phyloP scores from a whole-genome alignment of 257 asterid species.

The Nicotiana benthamiana region DNA sequence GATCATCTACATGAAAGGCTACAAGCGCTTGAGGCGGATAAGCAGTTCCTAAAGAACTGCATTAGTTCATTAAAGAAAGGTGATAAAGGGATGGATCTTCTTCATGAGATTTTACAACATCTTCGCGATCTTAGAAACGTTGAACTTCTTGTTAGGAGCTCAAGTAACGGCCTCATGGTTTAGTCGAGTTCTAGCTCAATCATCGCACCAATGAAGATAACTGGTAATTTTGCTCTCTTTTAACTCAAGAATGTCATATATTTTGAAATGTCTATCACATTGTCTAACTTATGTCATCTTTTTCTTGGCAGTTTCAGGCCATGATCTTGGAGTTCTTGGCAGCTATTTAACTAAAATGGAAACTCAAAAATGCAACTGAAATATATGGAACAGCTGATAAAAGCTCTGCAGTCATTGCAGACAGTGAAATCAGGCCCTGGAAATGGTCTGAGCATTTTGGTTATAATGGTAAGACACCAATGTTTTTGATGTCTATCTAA shows the following conservation, averaged over 20 bases:
- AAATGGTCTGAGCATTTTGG: conserved; percentile 27
- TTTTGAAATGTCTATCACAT: background rate
- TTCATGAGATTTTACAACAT: conserved; percentile 87
- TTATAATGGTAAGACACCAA: conserved; percentile 37
- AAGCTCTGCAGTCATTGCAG: background rate
- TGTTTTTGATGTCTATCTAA: conserved; percentile 27
- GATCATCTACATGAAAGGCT: conserved; percentile 79
- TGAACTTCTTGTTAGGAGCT: conserved; percentile 59
- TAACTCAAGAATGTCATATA: background rate
- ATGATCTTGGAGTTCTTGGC: conserved; percentile 11
- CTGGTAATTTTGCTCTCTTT: conserved; percentile 16
- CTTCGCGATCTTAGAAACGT: conserved; percentile 66
- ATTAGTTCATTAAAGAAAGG: conserved; percentile 84
- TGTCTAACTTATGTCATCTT: background rate
- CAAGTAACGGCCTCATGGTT: conserved; percentile 30
- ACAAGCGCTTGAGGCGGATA: conserved; percentile 93
- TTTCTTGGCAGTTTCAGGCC: conserved; percentile 18
- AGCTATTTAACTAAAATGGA: conserved; percentile 1
- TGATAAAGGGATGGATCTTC: conserved; percentile 87
- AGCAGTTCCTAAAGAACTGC: conserved; percentile 89
- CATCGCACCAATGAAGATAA: conserved; percentile 9
- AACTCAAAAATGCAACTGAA: background rate
- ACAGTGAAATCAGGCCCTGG: conserved; percentile 14
- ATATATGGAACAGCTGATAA: conserved; percentile 4
- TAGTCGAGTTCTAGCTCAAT: conserved; percentile 9